Evolutionary conservation across 2,329 filamentous ascomycete species (phyloP).

Genomic region (Lecanicillium sp.): DNA sequence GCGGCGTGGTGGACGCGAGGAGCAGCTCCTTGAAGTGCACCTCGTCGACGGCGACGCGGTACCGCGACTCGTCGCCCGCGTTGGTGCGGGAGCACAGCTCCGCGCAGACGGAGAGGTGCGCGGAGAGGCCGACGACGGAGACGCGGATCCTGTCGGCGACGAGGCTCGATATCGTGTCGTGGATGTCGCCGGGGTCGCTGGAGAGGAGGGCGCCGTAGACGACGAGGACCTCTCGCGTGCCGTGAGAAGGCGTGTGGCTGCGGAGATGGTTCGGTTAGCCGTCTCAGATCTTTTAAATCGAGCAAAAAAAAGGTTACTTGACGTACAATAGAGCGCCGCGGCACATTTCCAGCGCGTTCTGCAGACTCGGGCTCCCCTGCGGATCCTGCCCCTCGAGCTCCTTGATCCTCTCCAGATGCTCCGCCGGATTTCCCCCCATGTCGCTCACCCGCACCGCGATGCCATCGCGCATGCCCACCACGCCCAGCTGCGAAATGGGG

Average conservation of each 20-base stretch:
- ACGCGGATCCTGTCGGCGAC: slow-evolving; percentile 80
- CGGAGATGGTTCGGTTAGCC: slow-evolving; percentile 16
- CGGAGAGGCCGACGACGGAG: slow-evolving; percentile 82
- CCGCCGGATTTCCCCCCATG: slow-evolving; percentile 83
- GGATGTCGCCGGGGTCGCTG: slow-evolving; percentile 90
- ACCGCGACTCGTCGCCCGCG: slow-evolving; percentile 66
- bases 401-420: slow-evolving; percentile 75
- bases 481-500: slow-evolving; percentile 89
- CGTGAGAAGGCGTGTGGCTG: slow-evolving; percentile 85
- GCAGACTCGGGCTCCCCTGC: slow-evolving; percentile 71
- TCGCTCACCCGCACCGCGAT: slow-evolving; percentile 80
- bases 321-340: slow-evolving; percentile 78
- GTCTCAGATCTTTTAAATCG: background rate
- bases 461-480: slow-evolving; percentile 90
- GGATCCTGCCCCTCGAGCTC: slow-evolving; percentile 60
- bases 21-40: slow-evolving; percentile 81
- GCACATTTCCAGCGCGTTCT: slow-evolving; percentile 95
- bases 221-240: slow-evolving; percentile 86
- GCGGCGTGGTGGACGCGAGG: slow-evolving; percentile 82
- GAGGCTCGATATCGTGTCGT: slow-evolving; percentile 76
- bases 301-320: background rate
- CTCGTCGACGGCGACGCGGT: slow-evolving; percentile 75
- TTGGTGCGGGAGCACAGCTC: slow-evolving; percentile 89
- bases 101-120: slow-evolving; percentile 85
- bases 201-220: slow-evolving; percentile 87